Base-by-base conservation (phyloP, 2,329 filamentous ascomycete species). In the Pleurostoma richardsiae region DNA sequence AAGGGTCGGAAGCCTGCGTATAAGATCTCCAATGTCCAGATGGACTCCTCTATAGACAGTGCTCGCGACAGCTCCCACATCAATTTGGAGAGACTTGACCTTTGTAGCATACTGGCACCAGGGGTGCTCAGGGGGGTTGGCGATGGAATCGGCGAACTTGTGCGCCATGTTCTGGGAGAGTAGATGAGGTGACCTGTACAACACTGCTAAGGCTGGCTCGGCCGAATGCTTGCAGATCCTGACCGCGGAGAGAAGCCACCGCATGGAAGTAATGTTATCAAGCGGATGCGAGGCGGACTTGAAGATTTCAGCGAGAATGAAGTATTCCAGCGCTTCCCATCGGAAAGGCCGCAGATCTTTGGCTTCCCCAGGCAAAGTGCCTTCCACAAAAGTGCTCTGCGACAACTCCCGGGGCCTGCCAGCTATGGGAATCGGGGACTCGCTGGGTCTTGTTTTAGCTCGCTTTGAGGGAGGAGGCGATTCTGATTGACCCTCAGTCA, bases 171-270 rank as follows among this genome's bases (percentile, higher is more conserved):
- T 57, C 46, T 67, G 56, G 33, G 59, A 66, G 49, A 77, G 73
- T 40, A 94, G 69, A 2, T 83, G 82, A 6, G 88, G 88, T 4
- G 73, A 80, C 41, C 77, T 73, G 61, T 94, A 94, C 4, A 95
- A 71, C 2, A 80, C 84, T 4, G 82, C 82, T 43, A 94, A 65
- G 2, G 87, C 87, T 4, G 89, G 85, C 56, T 90, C 88, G 0
- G 79, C 69, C 48, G 91, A 89, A 3, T 73, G 63, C 43, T 73
- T 78, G 54, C 85, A 91, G 11, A 82, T 68, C 2, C 75, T 72
- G 33, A 86, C 81, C 40, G 79, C 69, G n/a, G 73, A 70, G 7
- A 86, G 64, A 5, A 95, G 76, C 85, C 85, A 90, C 55, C 70
- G 57, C n/a, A 67, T 67, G 4, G 67, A 59, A 1, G 61, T 56